Conservation (phyloP, 1,284 basidiomycete genomes). For the Trichosporon faecale region DNA sequence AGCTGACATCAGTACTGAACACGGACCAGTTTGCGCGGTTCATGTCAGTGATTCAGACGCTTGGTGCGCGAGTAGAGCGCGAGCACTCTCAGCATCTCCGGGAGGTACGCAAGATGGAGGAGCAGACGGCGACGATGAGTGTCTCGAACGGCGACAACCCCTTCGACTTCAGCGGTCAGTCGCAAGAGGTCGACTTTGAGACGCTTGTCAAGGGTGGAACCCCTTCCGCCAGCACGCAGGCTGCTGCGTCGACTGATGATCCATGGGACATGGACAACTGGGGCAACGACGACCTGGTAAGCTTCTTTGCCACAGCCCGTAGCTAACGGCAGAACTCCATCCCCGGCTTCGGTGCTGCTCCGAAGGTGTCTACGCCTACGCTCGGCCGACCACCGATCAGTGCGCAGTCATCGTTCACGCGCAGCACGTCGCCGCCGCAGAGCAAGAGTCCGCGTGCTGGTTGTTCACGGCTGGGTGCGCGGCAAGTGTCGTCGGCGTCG, state of each 20-base stretch:
- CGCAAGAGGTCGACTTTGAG: slow-evolving; percentile 51
- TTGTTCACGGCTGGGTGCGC: slow-evolving; percentile 2
- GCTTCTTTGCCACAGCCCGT: not conserved
- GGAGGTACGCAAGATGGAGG: slow-evolving; percentile 49
- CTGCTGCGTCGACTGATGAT: slow-evolving; percentile 23
- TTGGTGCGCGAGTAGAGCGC: slow-evolving; percentile 49
- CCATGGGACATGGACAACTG: slow-evolving; percentile 48
- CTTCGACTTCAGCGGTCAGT: slow-evolving; percentile 29
- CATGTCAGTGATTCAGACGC: slow-evolving; percentile 60
- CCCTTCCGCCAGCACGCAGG: not conserved
- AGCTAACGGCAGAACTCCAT: slow-evolving; percentile 21
- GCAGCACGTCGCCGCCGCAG: slow-evolving; percentile 5
- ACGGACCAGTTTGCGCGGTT: slow-evolving; percentile 87
- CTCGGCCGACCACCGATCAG: not conserved
- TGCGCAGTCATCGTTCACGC: not conserved
- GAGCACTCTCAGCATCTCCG: slow-evolving; percentile 52
- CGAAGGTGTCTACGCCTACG: not conserved
- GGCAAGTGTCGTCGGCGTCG: slow-evolving; percentile 36
- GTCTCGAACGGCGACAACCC: slow-evolving; percentile 24
- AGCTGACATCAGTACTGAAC: slow-evolving; percentile 64
- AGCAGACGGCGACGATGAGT: slow-evolving; percentile 37
- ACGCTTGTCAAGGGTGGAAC: slow-evolving; percentile 44
- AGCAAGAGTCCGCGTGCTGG: not conserved
- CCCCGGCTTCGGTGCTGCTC: slow-evolving; percentile 13
- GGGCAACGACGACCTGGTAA: slow-evolving; percentile 36